Conservation (phyloP, 2,329 filamentous ascomycete genomes). For the Xylariaceae sp. region DNA sequence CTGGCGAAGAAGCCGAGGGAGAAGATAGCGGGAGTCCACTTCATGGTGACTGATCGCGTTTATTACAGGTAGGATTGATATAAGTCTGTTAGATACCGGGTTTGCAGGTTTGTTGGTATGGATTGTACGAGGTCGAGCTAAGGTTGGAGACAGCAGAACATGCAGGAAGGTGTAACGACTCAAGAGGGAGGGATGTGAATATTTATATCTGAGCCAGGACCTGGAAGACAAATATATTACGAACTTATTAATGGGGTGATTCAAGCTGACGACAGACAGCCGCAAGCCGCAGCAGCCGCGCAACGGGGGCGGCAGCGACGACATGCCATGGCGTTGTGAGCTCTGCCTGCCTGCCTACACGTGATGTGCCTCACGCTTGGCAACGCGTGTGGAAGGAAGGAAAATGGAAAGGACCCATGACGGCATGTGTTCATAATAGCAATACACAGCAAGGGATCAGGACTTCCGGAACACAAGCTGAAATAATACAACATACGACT, state of each 20-base stretch:
- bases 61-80: not conserved
- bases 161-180: conserved; percentile 1
- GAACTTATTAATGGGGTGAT: not conserved
- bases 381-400: no score
- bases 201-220: conserved; percentile 8
- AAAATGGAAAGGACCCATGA: no score
- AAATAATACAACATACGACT: no score
- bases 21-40: conserved; percentile 24
- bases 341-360: no score
- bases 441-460: no score
- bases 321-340: no score
- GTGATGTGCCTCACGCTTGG: no score
- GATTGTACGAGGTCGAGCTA: not conserved
- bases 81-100: not conserved
- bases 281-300: conserved; percentile 7
- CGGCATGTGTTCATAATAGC: no score
- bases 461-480: no score
- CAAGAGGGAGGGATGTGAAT: conserved; percentile 1
- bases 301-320: no score
- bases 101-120: not conserved
- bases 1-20: conserved; percentile 25
- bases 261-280: not conserved
- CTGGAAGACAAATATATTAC: not conserved
- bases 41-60: conserved; percentile 23
- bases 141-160: not conserved